phyloP scores from a whole-genome alignment of 108 stramenopile species.

The Nannochloropsis salina region DNA sequence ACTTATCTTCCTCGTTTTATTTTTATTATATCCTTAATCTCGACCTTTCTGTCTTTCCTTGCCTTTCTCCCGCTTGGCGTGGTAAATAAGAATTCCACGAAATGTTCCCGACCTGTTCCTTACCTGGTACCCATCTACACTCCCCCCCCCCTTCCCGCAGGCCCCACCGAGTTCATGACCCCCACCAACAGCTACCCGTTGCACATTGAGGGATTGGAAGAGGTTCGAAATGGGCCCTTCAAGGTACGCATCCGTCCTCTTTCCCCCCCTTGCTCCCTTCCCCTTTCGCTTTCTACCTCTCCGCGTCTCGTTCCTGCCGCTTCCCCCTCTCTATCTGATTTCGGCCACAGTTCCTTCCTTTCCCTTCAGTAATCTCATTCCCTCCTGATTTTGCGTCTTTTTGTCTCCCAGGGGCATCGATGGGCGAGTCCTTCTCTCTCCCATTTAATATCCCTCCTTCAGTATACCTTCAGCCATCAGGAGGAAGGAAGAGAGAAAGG shows the following conservation, averaged over 20 bases:
- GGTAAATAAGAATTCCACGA: no score
- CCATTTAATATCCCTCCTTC: neutral
- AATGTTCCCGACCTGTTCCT: neutral
- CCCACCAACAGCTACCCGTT: neutral
- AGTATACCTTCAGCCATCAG: neutral
- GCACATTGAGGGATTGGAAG: neutral
- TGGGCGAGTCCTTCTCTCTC: neutral
- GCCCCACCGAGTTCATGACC: neutral
- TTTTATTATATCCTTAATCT: neutral
- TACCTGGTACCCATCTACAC: neutral
- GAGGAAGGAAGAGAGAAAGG: neutral
- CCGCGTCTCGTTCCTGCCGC: neutral
- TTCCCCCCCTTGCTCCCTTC: neutral
- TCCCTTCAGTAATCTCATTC: neutral
- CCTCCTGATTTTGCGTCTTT: no score
- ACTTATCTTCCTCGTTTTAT: no score
- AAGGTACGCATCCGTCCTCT: neutral
- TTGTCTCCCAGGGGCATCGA: neutral
- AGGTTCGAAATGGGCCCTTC: slow-evolving; percentile 10
- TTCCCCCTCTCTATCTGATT: neutral
- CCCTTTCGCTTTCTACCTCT: neutral
- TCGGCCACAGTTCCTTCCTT: neutral
- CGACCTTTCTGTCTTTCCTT: neutral
- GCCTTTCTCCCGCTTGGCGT: neutral
- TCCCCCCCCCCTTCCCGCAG: neutral